phyloP scores from a whole-genome alignment of 495 filamentous ascomycete species.

The Pseudoneurospora amorphoporcata region DNA sequence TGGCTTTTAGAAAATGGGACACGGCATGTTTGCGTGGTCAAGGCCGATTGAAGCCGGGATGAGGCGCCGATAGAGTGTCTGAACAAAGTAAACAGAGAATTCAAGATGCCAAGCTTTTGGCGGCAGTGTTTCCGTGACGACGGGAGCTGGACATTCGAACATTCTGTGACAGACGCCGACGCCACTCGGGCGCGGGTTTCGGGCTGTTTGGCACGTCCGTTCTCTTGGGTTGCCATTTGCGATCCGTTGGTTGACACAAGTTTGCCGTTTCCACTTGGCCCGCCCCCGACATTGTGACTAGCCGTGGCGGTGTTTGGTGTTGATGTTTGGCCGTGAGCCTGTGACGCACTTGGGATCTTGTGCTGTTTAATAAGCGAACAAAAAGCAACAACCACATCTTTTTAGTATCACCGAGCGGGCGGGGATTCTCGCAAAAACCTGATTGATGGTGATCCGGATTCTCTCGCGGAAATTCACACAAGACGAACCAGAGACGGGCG shows the following conservation, averaged over 20 bases:
- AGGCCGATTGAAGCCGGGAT: not conserved
- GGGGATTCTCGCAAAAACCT: not conserved
- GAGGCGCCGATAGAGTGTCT: not conserved
- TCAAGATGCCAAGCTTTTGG: not conserved
- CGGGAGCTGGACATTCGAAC: not conserved
- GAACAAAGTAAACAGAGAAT: not conserved
- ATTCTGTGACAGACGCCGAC: not conserved
- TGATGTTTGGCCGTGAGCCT: not conserved
- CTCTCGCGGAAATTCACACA: not conserved
- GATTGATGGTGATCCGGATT: not conserved
- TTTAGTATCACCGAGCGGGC: not conserved
- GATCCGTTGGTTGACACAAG: not conserved
- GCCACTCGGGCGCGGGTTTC: not conserved
- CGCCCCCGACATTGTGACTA: not conserved
- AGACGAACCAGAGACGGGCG: not conserved
- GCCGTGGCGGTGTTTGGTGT: not conserved
- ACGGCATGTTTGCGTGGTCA: not conserved
- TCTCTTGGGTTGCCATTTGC: not conserved
- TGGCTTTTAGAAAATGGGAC: not conserved
- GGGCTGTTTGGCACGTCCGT: not conserved
- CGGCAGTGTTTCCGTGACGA: not conserved
- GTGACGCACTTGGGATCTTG: not conserved
- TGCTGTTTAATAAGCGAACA: not conserved
- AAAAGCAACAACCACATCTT: not conserved
- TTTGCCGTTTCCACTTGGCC: not conserved